Base-by-base conservation (phyloP, 2,329 filamentous ascomycete genomes). In the Colletotrichum godetiae region DNA sequence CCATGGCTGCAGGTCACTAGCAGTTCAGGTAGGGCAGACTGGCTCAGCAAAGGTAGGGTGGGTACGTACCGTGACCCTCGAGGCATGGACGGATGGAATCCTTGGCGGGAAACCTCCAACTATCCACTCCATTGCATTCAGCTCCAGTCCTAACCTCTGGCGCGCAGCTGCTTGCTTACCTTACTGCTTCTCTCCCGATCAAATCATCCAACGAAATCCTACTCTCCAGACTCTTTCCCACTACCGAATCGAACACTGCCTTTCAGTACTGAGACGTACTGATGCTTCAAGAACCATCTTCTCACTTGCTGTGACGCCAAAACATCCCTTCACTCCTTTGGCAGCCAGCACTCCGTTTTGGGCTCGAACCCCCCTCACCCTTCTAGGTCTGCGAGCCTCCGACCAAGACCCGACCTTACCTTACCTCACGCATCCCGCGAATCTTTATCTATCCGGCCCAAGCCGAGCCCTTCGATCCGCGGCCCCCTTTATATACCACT, bases 21-120 rank as follows among this genome's bases (percentile, higher is more conserved):
- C 61, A 55, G 61, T 55, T 35, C 46, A 27, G 22, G 10, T 55
- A 64, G 61, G 61, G 61, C 49, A 65, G 49, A 29, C 22, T 6
- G 31, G 49, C 37, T 56, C 31, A 29, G 62, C 13, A 49, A 29
- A 55, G 61, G 61, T 35, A 64, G n/a, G 29, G 31, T 0, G 12
- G 65, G 66, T 73, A 73, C 70, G 70, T 73, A 72, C 69, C 59
- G 13, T 10, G 69, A 69, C 59, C 66, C 69, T 72, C 59, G 35
- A 58, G 52, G 46, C 29, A 35, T 68, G 22, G 69, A 55, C 61
- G 61, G 69, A 55, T 46, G 61, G 33, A 29, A 24, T 33, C 55
- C 64, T 72, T 55, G 53, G 70, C 70, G 70, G 66, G 69, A 69
- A 69, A 72, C 70, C 70, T 72, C 70, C 70, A 64, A 69, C 70